Evolutionary conservation across 2,329 filamentous ascomycete species (phyloP), one percentile per base, ranked within the genome.

Genomic region (Fusarium globosum): DNA sequence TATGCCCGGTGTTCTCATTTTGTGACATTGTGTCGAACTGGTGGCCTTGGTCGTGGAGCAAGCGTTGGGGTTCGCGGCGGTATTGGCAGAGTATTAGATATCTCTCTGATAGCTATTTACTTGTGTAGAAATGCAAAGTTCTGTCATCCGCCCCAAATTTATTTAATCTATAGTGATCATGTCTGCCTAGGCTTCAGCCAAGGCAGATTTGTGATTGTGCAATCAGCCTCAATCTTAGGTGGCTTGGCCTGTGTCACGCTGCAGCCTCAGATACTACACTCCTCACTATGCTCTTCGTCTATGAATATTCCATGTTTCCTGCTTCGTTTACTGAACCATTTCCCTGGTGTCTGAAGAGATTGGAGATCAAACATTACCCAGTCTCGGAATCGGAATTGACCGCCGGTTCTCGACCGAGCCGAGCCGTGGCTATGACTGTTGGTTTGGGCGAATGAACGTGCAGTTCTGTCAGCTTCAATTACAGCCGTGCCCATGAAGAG

Each of bases 151-250:
- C 2, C 2, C 13, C 8, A 11, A 2, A 20, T 9, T 10, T 14
- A 35, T 20, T 13, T 35, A 16, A 20, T 38, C 1, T 12, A 8
- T 2, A 28, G 7, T 20, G 5, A 36, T 6, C 3, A 13, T 56
- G 57, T 69, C 53, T 60, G 58, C 69, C 69, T 72, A 20, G 20
- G 26, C 23, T 23, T 21, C 42, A 60, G 58, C 64, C 39, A 69
- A 69, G 69, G 69, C 69, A 57, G 65, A 71, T 23, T 72, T 20
- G 21, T 11, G 28, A 15, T 14, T 48, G n/a, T 35, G 39, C 41
- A 58, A 48, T 36, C 55, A 48, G 41, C 55, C 11, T 26, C 18
- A 36, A 23, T 21, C 38, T 33, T 9, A n/a, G 13, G 30, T 30
- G 51, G 35, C 23, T 28, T 39, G 13, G 23, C 35, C 8, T n/a